Evolutionary conservation across 2,329 filamentous ascomycete genomes (phyloP), one percentile per base, ranked within the genome.

Genomic region (Penicillium sp.): DNA sequence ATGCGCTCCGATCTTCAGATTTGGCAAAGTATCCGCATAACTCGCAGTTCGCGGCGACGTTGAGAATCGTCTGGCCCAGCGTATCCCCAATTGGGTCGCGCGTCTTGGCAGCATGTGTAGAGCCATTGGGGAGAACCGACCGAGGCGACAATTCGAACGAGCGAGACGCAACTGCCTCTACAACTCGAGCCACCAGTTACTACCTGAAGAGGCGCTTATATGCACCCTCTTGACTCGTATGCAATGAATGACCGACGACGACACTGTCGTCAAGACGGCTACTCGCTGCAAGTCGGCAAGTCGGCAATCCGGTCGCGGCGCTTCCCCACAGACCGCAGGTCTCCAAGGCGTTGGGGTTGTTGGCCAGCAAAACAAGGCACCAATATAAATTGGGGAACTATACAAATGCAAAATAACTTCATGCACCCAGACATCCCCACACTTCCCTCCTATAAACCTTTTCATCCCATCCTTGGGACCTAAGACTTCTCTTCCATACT

Each of bases 1-100:
- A 70, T 89, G 82, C 34, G 81, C 79, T 15, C 87, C 87, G 65
- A 90, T 89, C 65, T 84, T 88, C 60, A 90, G 78, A 67, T 90
- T 89, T 3, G 79, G 77, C 37, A 90, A 83, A 0, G 88, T 90
- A 67, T 88, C 83, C 52, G 83, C 82, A 73, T 88, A 88, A 25
- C 67, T 66, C 6, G 66, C 63, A 5, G 11, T 55, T 53, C 67
- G 68, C 28, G 67, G 63, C 10, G 72, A 73, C 3, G 69, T 74
- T 6, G 75, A 76, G 56, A 78, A 78, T 4, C 57, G 58, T 45
- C 64, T 67, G 28, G 39, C 50, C 37, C 58, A 53, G 38, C 55
- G 60, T 35, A 57, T 11, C 22, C 55, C 52, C 51, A 53, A 39
- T 25, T 38, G 61, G 34, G 64, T 63, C 15, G 48, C 65, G 61